A percentile compares a stretch with the other conserved stretches of the same genome.
Evolutionary conservation across 306 rosid species (phyloP).

Genomic region (Hylodesmum podocarpum): DNA sequence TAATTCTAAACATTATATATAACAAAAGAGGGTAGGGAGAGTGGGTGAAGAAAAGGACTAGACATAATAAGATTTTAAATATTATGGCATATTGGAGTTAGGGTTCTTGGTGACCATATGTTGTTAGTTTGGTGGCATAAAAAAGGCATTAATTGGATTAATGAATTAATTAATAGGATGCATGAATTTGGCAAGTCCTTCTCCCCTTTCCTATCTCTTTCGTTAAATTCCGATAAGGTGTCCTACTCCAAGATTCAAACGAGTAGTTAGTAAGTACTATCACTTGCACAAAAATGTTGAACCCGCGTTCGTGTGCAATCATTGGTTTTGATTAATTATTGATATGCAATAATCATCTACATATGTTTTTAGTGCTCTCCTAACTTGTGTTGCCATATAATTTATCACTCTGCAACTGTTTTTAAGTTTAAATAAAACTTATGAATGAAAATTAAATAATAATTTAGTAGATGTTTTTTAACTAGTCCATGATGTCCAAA

Average conservation of each 20-base stretch:
- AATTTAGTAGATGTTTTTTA: neutral
- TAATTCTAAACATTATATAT: neutral
- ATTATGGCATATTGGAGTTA: neutral
- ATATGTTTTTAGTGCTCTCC: slow-evolving; percentile 19
- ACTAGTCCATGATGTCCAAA: neutral
- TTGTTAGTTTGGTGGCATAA: slow-evolving; percentile 17
- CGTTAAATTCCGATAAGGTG: neutral
- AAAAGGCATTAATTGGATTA: slow-evolving; percentile 18
- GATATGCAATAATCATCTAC: neutral
- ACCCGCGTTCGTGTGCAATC: slow-evolving; percentile 31
- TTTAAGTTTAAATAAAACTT: neutral
- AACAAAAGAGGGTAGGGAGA: neutral
- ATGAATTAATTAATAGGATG: neutral
- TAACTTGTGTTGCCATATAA: neutral
- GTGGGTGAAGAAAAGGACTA: slow-evolving; percentile 27
- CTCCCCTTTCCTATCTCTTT: slow-evolving; percentile 21
- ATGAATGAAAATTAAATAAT: neutral
- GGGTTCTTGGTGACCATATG: neutral
- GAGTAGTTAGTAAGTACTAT: neutral
- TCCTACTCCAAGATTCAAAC: slow-evolving; percentile 1
- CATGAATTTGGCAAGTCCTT: neutral
- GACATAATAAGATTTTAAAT: slow-evolving; percentile 10
- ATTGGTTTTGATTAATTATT: slow-evolving; percentile 15
- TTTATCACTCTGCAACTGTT: neutral
- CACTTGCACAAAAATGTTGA: neutral